A percentile compares a stretch with the other conserved stretches of the same genome.
Conservation (phyloP, 768 basidiomycete species). For the Lentinula sp. region DNA sequence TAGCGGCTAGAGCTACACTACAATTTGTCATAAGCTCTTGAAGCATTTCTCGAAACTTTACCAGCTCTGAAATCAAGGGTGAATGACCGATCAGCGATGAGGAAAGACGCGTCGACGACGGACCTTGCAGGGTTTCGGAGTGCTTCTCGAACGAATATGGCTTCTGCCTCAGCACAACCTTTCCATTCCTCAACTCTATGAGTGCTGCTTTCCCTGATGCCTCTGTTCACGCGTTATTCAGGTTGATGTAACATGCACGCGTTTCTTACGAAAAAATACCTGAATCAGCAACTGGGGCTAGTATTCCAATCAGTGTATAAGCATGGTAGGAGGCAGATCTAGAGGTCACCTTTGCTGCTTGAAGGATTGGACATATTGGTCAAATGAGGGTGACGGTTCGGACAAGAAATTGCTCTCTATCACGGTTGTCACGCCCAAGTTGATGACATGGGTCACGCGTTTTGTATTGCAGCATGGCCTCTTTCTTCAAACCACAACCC, state of each 20-base stretch:
- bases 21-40: conserved; percentile 43
- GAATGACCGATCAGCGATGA: neutral
- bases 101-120: conserved; percentile 12
- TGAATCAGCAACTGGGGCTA: conserved; percentile 1
- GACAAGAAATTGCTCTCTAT: neutral
- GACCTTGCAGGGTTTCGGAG: conserved; percentile 79
- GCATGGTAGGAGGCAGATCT: neutral
- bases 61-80: conserved; percentile 46
- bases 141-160: conserved; percentile 66
- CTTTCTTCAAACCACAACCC: conserved; percentile 56
- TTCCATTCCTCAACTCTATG: conserved; percentile 72
- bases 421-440: neutral
- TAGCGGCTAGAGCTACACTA: conserved; percentile 42
- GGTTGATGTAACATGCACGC: conserved; percentile 3
- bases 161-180: conserved; percentile 73
- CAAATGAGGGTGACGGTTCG: conserved; percentile 20
- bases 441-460: conserved; percentile 5
- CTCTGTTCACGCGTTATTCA: conserved; percentile 27
- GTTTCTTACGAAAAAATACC: neutral
- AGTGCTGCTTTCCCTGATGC: conserved; percentile 35
- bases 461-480: conserved; percentile 32
- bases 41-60: conserved; percentile 70
- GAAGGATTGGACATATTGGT: conserved; percentile 30
- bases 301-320: conserved; percentile 2
- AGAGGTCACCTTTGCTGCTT: conserved; percentile 25